Conservation (phyloP, 202 grass and related monocot genomes). For the Panicum hallii region DNA sequence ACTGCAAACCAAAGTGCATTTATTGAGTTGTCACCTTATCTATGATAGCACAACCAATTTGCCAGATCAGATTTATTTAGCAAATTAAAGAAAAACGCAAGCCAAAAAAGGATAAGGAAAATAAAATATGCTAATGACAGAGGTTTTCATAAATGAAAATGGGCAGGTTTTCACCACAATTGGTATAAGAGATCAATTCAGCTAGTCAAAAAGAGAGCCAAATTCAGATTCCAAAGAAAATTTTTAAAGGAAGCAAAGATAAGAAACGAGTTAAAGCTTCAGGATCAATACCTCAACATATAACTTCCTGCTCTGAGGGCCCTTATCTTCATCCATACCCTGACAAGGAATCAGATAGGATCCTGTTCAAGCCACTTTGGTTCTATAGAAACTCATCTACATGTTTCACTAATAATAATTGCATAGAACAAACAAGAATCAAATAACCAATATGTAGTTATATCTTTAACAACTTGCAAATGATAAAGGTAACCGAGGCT, state of each 20-base stretch:
- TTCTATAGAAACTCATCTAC: slow-evolving; percentile 27
- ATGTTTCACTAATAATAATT: slow-evolving; percentile 32
- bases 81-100: neutral
- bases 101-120: slow-evolving; percentile 3
- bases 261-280: neutral
- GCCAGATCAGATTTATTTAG: neutral
- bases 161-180: neutral
- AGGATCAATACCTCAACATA: slow-evolving; percentile 85
- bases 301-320: slow-evolving; percentile 96
- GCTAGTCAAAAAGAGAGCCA: neutral
- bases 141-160: neutral
- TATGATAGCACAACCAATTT: neutral
- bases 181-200: neutral
- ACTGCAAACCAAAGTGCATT: neutral
- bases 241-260: slow-evolving; percentile 8
- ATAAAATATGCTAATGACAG: neutral
- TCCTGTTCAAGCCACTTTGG: slow-evolving; percentile 12
- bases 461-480: slow-evolving; percentile 38
- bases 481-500: slow-evolving; percentile 31
- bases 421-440: slow-evolving; percentile 1
- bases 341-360: slow-evolving; percentile 48
- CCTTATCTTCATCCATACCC: slow-evolving; percentile 99
- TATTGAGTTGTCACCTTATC: slow-evolving; percentile 1
- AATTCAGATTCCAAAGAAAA: slow-evolving; percentile 13
- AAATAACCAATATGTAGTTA: slow-evolving; percentile 27